Conservation (phyloP, 768 basidiomycete genomes). For the Termitomyces sp. region DNA sequence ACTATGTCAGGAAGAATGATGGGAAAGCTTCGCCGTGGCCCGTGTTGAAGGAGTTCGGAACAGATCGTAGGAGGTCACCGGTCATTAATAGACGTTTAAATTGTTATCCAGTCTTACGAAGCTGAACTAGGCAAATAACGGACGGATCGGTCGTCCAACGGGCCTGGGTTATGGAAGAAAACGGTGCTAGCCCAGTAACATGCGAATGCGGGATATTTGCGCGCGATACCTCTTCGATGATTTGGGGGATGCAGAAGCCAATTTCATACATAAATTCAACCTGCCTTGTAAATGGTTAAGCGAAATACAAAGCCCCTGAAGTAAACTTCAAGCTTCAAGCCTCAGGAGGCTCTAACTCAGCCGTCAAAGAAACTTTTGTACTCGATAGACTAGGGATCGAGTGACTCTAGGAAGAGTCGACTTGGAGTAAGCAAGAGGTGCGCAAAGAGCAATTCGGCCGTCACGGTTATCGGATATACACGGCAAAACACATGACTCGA, state of each 20-base stretch:
- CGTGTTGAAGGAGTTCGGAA: not conserved
- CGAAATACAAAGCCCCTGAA: not conserved
- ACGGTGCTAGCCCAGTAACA: not conserved
- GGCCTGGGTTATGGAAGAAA: not conserved
- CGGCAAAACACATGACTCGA: conserved; percentile 11
- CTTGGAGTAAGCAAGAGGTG: not conserved
- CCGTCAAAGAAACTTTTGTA: not conserved
- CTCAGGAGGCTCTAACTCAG: not conserved
- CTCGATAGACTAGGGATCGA: not conserved
- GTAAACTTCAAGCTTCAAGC: not conserved
- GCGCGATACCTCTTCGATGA: not conserved
- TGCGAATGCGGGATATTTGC: not conserved
- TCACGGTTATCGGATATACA: not conserved
- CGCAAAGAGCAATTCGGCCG: not conserved
- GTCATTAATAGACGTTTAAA: not conserved
- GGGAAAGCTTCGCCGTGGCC: too few species aligned
- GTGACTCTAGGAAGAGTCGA: not conserved
- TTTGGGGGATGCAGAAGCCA: not conserved
- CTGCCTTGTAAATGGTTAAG: not conserved
- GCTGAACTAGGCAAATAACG: too few species aligned
- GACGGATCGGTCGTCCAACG: not conserved
- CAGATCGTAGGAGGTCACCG: not conserved
- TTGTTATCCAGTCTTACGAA: too few species aligned
- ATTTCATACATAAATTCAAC: not conserved
- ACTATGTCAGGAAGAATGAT: not conserved